Conservation (phyloP, 2,329 filamentous ascomycete genomes). For the Westerdykella ornata region DNA sequence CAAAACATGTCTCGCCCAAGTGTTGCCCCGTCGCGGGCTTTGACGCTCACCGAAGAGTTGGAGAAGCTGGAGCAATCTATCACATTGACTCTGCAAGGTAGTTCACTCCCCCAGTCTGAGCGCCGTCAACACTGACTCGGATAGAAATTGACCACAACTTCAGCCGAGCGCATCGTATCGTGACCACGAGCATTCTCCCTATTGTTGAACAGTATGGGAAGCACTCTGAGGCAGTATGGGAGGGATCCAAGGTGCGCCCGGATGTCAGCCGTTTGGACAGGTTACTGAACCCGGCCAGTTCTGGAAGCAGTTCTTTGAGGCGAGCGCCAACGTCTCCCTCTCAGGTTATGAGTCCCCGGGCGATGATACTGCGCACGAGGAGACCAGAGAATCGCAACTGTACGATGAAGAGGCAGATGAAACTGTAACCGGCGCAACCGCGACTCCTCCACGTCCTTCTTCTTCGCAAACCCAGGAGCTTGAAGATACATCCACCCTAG, state of each 20-base stretch:
- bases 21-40: slow-evolving; percentile 46
- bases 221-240: slow-evolving; percentile 90
- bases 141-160: slow-evolving; percentile 98
- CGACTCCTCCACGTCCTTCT: slow-evolving; percentile 33
- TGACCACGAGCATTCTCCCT: slow-evolving; percentile 86
- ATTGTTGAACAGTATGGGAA: slow-evolving; percentile 93
- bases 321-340: slow-evolving; percentile 92
- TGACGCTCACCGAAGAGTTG: slow-evolving; percentile 88
- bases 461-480: slow-evolving; percentile 30
- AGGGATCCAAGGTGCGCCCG: slow-evolving; percentile 72
- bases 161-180: slow-evolving; percentile 90
- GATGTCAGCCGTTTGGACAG: background rate
- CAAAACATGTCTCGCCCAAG: slow-evolving; percentile 47
- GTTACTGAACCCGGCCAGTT: slow-evolving; percentile 53
- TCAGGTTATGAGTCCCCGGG: slow-evolving; percentile 85
- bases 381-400: slow-evolving; percentile 33
- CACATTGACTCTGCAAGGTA: slow-evolving; percentile 84
- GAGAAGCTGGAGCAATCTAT: slow-evolving; percentile 96
- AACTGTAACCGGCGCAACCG: slow-evolving; percentile 38
- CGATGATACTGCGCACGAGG: slow-evolving; percentile 48
- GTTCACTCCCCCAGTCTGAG: slow-evolving; percentile 8
- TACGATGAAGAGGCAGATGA: slow-evolving; percentile 42
- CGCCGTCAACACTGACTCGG: slow-evolving; percentile 12
- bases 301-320: slow-evolving; percentile 99
- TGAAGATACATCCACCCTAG: slow-evolving; percentile 60